Percentiles rank a stretch among this genome's conserved stretches.
phyloP scores from a whole-genome alignment of 768 basidiomycete species.

The Dictyophora rubrovolvata region DNA sequence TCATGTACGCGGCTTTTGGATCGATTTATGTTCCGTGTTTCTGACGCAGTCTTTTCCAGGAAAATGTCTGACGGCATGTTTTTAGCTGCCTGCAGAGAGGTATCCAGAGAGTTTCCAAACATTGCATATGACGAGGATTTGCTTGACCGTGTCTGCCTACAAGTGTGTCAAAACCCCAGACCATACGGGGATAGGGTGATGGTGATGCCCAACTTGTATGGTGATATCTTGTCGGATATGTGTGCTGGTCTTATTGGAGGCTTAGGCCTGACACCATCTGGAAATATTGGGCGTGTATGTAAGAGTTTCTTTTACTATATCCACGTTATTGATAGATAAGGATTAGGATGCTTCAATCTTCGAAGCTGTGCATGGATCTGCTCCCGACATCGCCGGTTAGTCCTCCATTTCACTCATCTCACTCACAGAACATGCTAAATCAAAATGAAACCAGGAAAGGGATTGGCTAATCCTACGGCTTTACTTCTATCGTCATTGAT shows the following conservation, averaged over 20 bases:
- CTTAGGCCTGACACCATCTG: conserved; percentile 92
- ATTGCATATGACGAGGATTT: conserved; percentile 95
- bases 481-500: conserved; percentile 89
- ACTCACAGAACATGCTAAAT: not conserved
- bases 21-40: conserved; percentile 12
- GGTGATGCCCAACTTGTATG: conserved; percentile 99
- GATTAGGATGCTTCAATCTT: conserved; percentile 93
- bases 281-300: conserved; percentile 88
- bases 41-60: conserved; percentile 35
- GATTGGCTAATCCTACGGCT: conserved; percentile 98
- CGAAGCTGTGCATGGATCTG: conserved; percentile 98
- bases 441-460: conserved; percentile 47
- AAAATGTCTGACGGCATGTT: conserved; percentile 99
- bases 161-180: conserved; percentile 78
- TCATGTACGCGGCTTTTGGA: conserved; percentile 58
- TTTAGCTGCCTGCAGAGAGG: conserved; percentile 91
- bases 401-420: conserved; percentile 13
- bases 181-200: conserved; percentile 96
- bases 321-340: not conserved
- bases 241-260: conserved; percentile 98
- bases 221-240: conserved; percentile 95
- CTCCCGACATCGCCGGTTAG: conserved; percentile 94
- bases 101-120: conserved; percentile 91
- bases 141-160: conserved; percentile 90
- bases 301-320: not conserved